Percentiles rank a stretch among this genome's conserved stretches.
These are phyloP conservation scores for Cladosporium sp. DNA, from an alignment of 2,329 filamentous ascomycete species.

Conservation along the genomic window DNA sequence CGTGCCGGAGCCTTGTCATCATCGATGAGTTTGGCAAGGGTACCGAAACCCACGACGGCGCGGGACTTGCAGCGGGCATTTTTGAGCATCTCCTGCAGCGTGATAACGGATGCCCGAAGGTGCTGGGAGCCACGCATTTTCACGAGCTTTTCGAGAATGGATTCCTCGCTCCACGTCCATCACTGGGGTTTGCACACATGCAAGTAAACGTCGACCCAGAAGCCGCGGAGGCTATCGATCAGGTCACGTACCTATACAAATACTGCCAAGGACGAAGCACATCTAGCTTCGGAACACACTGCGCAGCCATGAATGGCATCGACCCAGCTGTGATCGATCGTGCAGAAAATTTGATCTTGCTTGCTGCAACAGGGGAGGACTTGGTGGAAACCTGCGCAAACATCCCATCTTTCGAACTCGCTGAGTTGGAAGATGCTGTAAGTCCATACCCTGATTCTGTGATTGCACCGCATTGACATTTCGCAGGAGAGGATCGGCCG, in stretches of 20 bases:
- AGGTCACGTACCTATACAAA: constrained; percentile 37
- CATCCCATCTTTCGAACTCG: constrained; percentile 57
- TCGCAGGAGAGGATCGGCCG: constrained; percentile 38
- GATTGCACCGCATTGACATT: constrained; percentile 11
- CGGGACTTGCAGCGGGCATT: constrained; percentile 57
- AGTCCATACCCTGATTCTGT: constrained; percentile 17
- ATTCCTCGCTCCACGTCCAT: constrained; percentile 46
- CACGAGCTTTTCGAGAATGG: constrained; percentile 67
- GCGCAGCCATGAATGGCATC: constrained; percentile 82
- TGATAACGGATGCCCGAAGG: constrained; percentile 48
- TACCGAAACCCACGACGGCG: constrained; percentile 58
- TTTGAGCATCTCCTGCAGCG: constrained; percentile 51
- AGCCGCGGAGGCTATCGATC: constrained; percentile 49
- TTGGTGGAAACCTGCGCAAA: constrained; percentile 65
- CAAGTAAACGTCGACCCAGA: constrained; percentile 56
- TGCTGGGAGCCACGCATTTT: constrained; percentile 58
- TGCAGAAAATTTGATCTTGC: constrained; percentile 64
- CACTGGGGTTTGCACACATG: constrained; percentile 63
- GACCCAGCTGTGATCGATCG: constrained; percentile 64
- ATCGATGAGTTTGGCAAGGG: constrained; percentile 86
- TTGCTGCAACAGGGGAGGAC: constrained; percentile 68
- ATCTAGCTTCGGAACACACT: constrained; percentile 78
- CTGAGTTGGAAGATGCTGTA: constrained; percentile 63
- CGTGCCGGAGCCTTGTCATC: constrained; percentile 71
- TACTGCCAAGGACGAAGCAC: constrained; percentile 57